Evolutionary conservation across 164 flowering plant species (phyloP).

Genomic region (Echeveria elegans): DNA sequence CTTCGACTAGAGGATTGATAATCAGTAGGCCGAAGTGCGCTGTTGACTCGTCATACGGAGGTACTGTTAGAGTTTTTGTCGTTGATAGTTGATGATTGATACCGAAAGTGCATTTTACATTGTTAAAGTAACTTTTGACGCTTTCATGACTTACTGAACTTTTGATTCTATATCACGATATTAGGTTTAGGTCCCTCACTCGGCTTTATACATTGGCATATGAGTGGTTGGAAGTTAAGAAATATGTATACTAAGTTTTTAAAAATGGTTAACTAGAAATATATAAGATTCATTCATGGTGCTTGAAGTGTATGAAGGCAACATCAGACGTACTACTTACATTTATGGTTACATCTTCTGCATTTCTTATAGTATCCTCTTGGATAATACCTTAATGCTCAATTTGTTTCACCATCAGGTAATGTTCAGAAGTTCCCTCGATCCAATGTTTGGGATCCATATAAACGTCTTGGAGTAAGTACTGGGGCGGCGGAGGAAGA

Average conservation of each 20-base stretch:
- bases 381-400: not conserved
- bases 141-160: too few species aligned
- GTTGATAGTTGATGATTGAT: too few species aligned
- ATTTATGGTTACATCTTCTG: not conserved
- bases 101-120: too few species aligned
- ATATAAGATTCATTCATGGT: too few species aligned
- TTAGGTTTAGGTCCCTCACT: too few species aligned
- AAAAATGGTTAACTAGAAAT: too few species aligned
- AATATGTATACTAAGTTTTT: not conserved
- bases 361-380: not conserved
- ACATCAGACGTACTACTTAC: not conserved
- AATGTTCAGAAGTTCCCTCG: slow-evolving; percentile 60
- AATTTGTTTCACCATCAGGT: slow-evolving; percentile 23
- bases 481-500: slow-evolving; percentile 87
- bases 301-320: not conserved
- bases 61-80: not conserved
- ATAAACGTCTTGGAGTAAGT: slow-evolving; percentile 72
- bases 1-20: not conserved
- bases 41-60: not conserved
- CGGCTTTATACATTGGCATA: not conserved
- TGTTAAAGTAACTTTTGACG: too few species aligned
- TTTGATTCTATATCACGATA: too few species aligned
- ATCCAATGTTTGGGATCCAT: slow-evolving; percentile 70
- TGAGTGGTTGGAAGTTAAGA: not conserved
- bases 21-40: not conserved